phyloP scores from a whole-genome alignment of 257 asterid genomes.

The Echites panduratus region DNA sequence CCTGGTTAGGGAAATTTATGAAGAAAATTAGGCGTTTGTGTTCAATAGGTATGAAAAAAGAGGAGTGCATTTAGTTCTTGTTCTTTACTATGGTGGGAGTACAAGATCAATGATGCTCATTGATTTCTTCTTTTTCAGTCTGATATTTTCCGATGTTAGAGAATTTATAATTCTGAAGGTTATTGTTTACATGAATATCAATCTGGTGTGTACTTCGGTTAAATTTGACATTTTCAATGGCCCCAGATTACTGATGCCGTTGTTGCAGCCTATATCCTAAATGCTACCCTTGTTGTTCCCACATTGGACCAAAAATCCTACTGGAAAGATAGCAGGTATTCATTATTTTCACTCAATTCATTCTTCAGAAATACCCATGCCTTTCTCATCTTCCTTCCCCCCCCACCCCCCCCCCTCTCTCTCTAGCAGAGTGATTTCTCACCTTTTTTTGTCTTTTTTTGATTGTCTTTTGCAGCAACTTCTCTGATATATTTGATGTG shows the following conservation, averaged over 20 bases:
- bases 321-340: conserved; percentile 78
- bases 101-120: neutral
- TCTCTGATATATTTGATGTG: conserved; percentile 67
- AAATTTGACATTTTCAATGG: conserved; percentile 4
- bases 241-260: conserved; percentile 76
- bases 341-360: neutral
- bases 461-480: conserved; percentile 47
- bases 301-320: conserved; percentile 64
- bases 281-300: conserved; percentile 65
- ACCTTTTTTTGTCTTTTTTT: neutral
- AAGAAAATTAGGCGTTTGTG: neutral
- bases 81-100: no score
- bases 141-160: neutral
- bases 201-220: neutral
- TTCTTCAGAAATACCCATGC: neutral
- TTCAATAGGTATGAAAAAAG: neutral
- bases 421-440: no score
- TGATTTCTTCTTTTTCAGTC: neutral
- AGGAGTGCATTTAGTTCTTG: neutral
- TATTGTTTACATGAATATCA: neutral
- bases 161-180: neutral
- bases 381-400: no score
- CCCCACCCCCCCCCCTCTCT: no score
- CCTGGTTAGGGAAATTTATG: neutral
- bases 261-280: conserved; percentile 71